Evolutionary conservation across 805 yeast species (phyloP).

Genomic region (Pichia manshurica): DNA sequence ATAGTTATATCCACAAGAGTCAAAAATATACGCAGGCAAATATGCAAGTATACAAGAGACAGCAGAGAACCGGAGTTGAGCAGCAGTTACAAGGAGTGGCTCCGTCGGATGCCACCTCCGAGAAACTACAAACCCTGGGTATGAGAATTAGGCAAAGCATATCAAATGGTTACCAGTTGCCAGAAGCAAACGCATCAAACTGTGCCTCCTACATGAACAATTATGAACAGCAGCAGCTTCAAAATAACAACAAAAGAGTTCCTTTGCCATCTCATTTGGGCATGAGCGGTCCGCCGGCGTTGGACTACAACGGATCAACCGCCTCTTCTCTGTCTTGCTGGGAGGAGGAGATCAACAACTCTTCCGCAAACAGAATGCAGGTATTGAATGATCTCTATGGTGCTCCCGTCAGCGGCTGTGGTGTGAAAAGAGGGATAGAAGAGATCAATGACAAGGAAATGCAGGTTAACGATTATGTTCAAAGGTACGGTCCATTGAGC

Average conservation of each 20-base stretch:
- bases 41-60: slow-evolving; percentile 10
- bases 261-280: slow-evolving; percentile 36
- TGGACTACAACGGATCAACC: slow-evolving; percentile 40
- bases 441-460: slow-evolving; percentile 5
- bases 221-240: slow-evolving; percentile 13
- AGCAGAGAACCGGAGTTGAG: neutral
- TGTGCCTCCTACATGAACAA: slow-evolving; percentile 11
- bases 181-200: neutral
- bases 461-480: slow-evolving; percentile 24
- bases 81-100: neutral
- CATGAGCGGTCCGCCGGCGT: slow-evolving; percentile 37
- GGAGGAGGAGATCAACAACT: slow-evolving; percentile 30
- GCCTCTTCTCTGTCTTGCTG: slow-evolving; percentile 40
- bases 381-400: neutral
- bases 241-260: slow-evolving; percentile 15
- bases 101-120: slow-evolving; percentile 25
- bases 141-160: slow-evolving; percentile 69
- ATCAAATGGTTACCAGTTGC: slow-evolving; percentile 48
- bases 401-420: neutral
- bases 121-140: slow-evolving; percentile 50
- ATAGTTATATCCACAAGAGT: too few relatives aligned
- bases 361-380: slow-evolving; percentile 4
- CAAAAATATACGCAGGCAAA: too few relatives aligned
- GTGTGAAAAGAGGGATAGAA: slow-evolving; percentile 6
- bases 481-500: slow-evolving; percentile 39